Evolutionary conservation across 2,329 filamentous ascomycete species (phyloP).

Genomic region (Pseudogymnoascus sp.): DNA sequence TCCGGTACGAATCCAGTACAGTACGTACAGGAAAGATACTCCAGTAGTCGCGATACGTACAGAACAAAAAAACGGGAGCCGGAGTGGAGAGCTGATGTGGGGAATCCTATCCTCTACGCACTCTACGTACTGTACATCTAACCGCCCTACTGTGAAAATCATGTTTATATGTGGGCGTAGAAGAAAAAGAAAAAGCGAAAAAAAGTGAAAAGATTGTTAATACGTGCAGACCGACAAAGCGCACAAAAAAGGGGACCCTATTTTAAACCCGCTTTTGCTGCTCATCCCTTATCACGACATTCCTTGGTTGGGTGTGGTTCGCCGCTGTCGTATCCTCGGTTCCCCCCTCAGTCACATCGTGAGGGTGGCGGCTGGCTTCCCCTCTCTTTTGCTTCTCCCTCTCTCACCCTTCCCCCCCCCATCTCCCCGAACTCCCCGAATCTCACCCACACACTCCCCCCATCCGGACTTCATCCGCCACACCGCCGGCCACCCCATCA

Average conservation of each 20-base stretch:
- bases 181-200: background rate
- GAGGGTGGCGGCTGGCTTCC: background rate
- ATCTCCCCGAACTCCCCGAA: background rate
- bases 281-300: slow-evolving; percentile 48
- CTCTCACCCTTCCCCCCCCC: background rate
- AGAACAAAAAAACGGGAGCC: background rate
- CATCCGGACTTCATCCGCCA: too few species aligned
- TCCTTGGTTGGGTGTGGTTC: slow-evolving; percentile 58
- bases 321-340: background rate
- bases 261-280: background rate
- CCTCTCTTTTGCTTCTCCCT: background rate
- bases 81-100: background rate
- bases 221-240: background rate
- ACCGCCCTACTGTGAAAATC: background rate
- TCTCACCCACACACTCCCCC: background rate
- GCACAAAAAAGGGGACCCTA: background rate
- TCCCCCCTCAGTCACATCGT: background rate
- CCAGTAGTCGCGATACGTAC: background rate
- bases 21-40: background rate
- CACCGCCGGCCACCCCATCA: too few species aligned
- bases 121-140: background rate
- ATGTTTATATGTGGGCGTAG: background rate
- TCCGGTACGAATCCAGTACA: background rate
- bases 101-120: too few species aligned
- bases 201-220: too few species aligned